Base-by-base conservation (phyloP, 2,329 filamentous ascomycete genomes). In the Arthroderma sp. region DNA sequence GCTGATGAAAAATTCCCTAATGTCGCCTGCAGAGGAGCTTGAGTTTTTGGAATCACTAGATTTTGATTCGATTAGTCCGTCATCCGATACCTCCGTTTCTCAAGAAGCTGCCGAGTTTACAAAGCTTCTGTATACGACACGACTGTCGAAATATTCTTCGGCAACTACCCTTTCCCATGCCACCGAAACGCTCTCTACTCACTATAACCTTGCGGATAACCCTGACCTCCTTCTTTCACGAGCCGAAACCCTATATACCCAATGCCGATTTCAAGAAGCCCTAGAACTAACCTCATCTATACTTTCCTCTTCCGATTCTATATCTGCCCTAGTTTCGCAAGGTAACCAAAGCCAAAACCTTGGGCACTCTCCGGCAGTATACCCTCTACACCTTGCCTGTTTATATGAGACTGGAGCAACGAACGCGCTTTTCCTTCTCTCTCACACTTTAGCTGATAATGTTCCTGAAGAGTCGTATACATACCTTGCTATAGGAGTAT, bases 71-170 rank as follows among this genome's bases (percentile, higher is more conserved):
- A 81, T 96, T 50, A 72, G 72, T 1, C 67, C 70, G 1, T 75
- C 78, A 29, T 49, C 36, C 2, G 80, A 85, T 51, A 67, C 76
- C 0, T 79, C 80, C 0, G 69, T 76, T 1, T 80, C 82, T 1
- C 85, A 93, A 61, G 86, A 95, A 66, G 87, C 88, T 6, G 86
- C 85, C 7, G 83, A 94, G 56, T 96, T 98, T 59, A 89, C 86
- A 2, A 88, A 85, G 61, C 91, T 94, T 75, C 80, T 98, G 27
- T 98, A 98, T 68, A 95, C 85, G 4, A 98, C 91, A 2, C 78
- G 88, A 22, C 71, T 98, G 22, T 95, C 88, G 49, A 98, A 96
- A 63, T 98, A 98, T 63, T 81, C 86, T 27, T 88, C 93, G 44
- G 86, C 87, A 0, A 72, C 78, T 1, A 79, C 85, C 1, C 89